Percentiles rank a stretch among this genome's conserved stretches.
These are phyloP conservation scores for Gynochthodes officinalis DNA, from an alignment of 257 asterid species.

Conservation along the genomic window DNA sequence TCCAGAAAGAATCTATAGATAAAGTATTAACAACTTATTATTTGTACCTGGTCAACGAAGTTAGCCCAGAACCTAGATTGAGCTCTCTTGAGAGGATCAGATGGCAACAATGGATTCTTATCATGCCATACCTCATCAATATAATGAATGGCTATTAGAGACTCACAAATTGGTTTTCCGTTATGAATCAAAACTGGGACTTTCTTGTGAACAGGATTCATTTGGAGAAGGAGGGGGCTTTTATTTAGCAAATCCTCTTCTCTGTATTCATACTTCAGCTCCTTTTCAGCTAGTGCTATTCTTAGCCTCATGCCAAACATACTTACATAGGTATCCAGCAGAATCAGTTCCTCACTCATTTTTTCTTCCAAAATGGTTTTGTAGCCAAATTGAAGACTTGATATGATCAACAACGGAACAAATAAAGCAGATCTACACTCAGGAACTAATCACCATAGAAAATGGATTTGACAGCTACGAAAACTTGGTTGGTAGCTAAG, in stretches of 20 bases:
- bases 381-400: not conserved
- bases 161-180: conserved; percentile 7
- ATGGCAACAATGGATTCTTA: conserved; percentile 1
- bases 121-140: conserved; percentile 8
- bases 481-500: too few species aligned
- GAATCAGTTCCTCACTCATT: not conserved
- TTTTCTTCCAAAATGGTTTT: too few species aligned
- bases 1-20: too few species aligned
- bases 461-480: too few species aligned
- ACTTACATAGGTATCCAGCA: not conserved
- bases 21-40: too few species aligned
- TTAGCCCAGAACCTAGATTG: conserved; percentile 6
- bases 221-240: not conserved
- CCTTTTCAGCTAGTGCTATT: conserved; percentile 8
- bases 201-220: not conserved
- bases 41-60: not conserved
- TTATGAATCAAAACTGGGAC: conserved; percentile 5
- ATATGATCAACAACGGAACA: not conserved
- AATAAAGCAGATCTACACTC: not conserved
- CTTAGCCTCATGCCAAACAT: conserved; percentile 10
- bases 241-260: not conserved
- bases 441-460: too few species aligned
- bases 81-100: conserved; percentile 12
- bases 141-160: not conserved
- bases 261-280: not conserved